phyloP scores from a whole-genome alignment of 306 rosid genomes.

The Lathyrus sativus region DNA sequence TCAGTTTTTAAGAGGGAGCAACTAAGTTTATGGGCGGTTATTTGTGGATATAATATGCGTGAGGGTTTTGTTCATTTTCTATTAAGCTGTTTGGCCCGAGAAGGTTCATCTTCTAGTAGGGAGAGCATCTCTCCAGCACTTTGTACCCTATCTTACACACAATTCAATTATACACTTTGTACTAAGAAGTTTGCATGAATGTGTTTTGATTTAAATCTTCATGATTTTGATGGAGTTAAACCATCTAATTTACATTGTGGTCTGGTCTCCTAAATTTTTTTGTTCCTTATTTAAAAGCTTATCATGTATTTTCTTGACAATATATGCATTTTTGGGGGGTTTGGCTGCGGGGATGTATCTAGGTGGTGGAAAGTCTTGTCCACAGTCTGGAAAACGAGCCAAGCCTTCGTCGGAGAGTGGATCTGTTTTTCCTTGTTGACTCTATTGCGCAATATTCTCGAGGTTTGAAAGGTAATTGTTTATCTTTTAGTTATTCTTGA shows the following conservation, averaged over 20 bases:
- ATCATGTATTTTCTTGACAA: constrained; percentile 30
- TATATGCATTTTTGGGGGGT: constrained; percentile 17
- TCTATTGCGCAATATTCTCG: constrained; percentile 81
- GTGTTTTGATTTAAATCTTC: constrained; percentile 14
- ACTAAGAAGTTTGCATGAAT: constrained; percentile 11
- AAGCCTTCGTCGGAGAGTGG: constrained; percentile 77
- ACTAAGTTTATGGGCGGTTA: neutral
- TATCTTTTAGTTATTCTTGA: constrained; percentile 28
- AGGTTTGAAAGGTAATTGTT: constrained; percentile 67
- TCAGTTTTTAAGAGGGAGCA: neutral
- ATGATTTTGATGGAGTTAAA: constrained; percentile 19
- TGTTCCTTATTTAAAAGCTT: constrained; percentile 16
- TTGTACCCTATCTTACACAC: constrained; percentile 9
- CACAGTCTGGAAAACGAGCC: constrained; percentile 70
- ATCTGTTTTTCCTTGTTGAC: constrained; percentile 89
- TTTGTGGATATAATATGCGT: neutral
- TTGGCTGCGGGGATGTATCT: constrained; percentile 34
- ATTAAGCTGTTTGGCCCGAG: neutral
- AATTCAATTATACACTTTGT: neutral
- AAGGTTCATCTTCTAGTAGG: neutral
- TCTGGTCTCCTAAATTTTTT: neutral
- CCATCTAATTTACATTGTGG: neutral
- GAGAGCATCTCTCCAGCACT: constrained; percentile 6
- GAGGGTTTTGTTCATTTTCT: neutral
- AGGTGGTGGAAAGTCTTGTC: constrained; percentile 84